Evolutionary conservation across 164 flowering plant species (phyloP).

Genomic region (Paratinospora sagittata): DNA sequence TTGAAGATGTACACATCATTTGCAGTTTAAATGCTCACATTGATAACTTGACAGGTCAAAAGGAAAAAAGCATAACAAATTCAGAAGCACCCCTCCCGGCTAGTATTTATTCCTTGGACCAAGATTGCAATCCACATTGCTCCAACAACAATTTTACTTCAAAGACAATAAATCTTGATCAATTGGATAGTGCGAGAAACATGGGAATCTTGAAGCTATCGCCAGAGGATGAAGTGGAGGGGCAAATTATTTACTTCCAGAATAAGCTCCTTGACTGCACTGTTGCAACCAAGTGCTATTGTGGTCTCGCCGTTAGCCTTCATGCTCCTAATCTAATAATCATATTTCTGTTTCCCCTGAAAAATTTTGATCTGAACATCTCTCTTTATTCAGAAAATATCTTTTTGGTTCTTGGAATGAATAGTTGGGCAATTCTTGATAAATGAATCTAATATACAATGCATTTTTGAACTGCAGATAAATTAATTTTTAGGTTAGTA

Average conservation of each 20-base stretch:
- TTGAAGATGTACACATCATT: not conserved
- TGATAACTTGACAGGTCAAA: slow-evolving; percentile 32
- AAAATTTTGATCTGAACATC: not conserved
- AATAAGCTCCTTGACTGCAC: slow-evolving; percentile 51
- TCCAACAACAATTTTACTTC: slow-evolving; percentile 14
- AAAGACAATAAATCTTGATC: slow-evolving; percentile 28
- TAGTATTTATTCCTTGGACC: slow-evolving; percentile 25
- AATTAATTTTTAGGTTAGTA: slow-evolving; percentile 50
- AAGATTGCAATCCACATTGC: slow-evolving; percentile 19
- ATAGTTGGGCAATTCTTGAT: not conserved
- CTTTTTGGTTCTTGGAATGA: not conserved
- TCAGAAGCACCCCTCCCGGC: slow-evolving; percentile 28
- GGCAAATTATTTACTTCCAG: slow-evolving; percentile 76
- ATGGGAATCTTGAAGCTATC: slow-evolving; percentile 45
- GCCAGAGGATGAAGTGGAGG: slow-evolving; percentile 89
- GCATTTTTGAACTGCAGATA: slow-evolving; percentile 44
- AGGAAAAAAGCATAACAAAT: slow-evolving; percentile 18
- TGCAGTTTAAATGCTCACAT: slow-evolving; percentile 9
- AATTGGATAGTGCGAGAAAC: slow-evolving; percentile 41
- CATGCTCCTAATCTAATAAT: not conserved
- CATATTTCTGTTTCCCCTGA: not conserved
- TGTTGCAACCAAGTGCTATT: slow-evolving; percentile 41
- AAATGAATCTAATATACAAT: not conserved
- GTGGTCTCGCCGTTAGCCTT: slow-evolving; percentile 39
- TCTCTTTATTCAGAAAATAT: not conserved